Evolutionary conservation across 768 basidiomycete species (phyloP).

Genomic region (Mycena olivaceomarginata): DNA sequence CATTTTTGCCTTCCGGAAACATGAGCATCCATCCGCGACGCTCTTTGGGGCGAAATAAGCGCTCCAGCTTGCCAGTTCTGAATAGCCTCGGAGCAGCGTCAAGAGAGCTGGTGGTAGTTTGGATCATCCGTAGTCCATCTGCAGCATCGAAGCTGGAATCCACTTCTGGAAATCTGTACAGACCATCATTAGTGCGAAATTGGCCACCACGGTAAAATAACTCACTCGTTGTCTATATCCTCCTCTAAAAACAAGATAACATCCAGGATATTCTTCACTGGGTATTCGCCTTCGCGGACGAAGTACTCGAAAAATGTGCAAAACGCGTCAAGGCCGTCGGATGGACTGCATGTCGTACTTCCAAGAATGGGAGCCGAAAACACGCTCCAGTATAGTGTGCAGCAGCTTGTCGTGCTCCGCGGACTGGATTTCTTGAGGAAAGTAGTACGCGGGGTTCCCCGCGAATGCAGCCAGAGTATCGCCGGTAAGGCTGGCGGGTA

Average conservation of each 20-base stretch:
- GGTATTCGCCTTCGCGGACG: too few species aligned
- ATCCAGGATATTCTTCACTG: too few species aligned
- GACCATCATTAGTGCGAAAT: not conserved
- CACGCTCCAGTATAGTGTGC: not conserved
- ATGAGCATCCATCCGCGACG: not conserved
- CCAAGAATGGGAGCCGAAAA: not conserved
- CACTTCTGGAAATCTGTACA: not conserved
- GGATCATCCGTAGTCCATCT: not conserved
- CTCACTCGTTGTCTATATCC: slow-evolving; percentile 8
- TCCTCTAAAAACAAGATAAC: slow-evolving; percentile 10
- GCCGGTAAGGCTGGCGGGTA: not conserved
- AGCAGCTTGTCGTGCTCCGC: not conserved
- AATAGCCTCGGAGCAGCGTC: not conserved
- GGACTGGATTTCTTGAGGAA: not conserved
- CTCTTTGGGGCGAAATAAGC: not conserved
- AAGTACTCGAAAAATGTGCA: too few species aligned
- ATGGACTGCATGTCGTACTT: too few species aligned
- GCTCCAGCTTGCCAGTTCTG: not conserved
- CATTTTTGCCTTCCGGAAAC: not conserved
- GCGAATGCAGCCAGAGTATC: not conserved
- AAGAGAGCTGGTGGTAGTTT: too few species aligned
- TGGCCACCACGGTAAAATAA: not conserved
- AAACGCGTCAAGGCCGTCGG: too few species aligned
- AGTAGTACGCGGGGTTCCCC: not conserved
- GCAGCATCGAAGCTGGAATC: not conserved